Evolutionary conservation across 1,284 basidiomycete genomes (phyloP), one percentile per base, ranked within the genome.

Genomic region (Rhodotorula sp.): DNA sequence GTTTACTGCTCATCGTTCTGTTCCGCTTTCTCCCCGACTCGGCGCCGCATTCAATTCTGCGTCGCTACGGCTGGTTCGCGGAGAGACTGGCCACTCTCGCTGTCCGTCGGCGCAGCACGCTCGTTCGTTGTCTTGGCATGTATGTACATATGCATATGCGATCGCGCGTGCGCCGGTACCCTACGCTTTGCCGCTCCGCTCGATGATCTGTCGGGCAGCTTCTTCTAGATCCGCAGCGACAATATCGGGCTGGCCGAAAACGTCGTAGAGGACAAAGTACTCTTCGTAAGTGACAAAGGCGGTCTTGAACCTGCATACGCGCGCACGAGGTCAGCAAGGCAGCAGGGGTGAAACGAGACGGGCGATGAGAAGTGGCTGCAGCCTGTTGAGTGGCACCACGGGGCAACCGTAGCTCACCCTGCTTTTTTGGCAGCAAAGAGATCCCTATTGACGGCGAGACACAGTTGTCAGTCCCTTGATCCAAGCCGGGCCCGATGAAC

Each of bases 261-360:
- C 5, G 23, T 69, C 57, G 4, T 51, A n/a, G 5, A 68, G 52
- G 21, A 51, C 23, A 20, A 67, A n/a, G 51, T 71, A 60, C 58
- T 75, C 74, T 43, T 75, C 74, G 54, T 75, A 73, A 3, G 69
- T 65, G 12, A 71, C 64, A 46, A 68, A 69, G 0, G 69, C 71
- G 3, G 74, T 73, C 48, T 67, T 65, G 63, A 75, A 75, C 2
- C 72, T 70, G 63, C 39, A 43, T 12, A 43, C 39, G 39, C 10
- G 39, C 39, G 39, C 39, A 8, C 8, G 39, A 7, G 8, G 39
- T 43, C 39, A 43, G 12, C 39, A 43, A 43, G 10, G 39, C 10
- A 43, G 39, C 39, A 39, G 39, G 2, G 10, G 10, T 43, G 10
- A 14, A 43, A 43, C 39, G 39, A 43, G 39, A 43, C 39, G 39